phyloP scores from a whole-genome alignment of 1,139 yeast genomes.

The Kluyveromyces sp. region DNA sequence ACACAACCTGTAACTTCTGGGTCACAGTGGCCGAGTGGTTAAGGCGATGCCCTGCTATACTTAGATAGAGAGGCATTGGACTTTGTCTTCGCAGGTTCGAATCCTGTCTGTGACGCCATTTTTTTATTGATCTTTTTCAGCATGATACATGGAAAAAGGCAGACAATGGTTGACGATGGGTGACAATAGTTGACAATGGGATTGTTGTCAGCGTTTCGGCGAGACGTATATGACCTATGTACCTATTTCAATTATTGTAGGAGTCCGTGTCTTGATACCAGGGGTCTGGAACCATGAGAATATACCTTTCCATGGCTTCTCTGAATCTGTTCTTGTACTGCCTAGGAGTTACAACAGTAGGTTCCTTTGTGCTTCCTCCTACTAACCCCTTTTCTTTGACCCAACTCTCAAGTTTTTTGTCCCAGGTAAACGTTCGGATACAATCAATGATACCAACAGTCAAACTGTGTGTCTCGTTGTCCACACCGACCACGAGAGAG shows the following conservation, averaged over 20 bases:
- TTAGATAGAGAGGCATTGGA: slow-evolving; percentile 41
- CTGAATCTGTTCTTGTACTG: slow-evolving; percentile 90
- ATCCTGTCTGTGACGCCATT: slow-evolving; percentile 53
- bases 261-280: slow-evolving; percentile 46
- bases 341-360: slow-evolving; percentile 94
- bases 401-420: slow-evolving; percentile 96
- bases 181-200: too few relatives aligned
- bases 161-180: too few relatives aligned
- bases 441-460: slow-evolving; percentile 96
- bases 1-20: slow-evolving; percentile 73
- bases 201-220: too few relatives aligned
- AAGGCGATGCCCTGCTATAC: slow-evolving; percentile 79
- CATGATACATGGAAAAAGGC: neutral
- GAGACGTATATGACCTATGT: too few relatives aligned
- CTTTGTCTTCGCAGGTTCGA: slow-evolving; percentile 59
- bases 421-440: slow-evolving; percentile 97
- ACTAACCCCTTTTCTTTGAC: slow-evolving; percentile 91
- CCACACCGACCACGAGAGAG: slow-evolving; percentile 88
- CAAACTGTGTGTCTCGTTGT: slow-evolving; percentile 54
- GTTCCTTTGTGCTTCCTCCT: slow-evolving; percentile 84
- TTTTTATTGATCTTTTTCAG: slow-evolving; percentile 10
- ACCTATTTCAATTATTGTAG: neutral
- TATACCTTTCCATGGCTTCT: slow-evolving; percentile 96
- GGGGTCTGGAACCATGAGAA: slow-evolving; percentile 87
- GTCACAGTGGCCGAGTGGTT: slow-evolving; percentile 49